phyloP scores from a whole-genome alignment of 495 filamentous ascomycete genomes.

The Diplogelasinospora grovesii region DNA sequence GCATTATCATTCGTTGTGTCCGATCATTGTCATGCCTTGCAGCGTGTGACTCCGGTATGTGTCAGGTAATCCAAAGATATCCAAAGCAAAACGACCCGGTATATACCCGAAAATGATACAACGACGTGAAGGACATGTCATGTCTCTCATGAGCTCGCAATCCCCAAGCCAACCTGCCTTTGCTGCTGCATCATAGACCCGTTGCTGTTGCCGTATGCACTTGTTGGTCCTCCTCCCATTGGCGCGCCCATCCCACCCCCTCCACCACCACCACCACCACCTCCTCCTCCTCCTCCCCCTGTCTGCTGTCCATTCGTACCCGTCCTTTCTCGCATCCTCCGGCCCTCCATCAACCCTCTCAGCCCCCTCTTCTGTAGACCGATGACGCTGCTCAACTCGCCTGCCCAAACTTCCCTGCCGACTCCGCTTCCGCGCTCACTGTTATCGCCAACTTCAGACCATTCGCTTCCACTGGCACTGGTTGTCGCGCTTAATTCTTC shows the following conservation, averaged over 20 bases:
- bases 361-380: constrained; percentile 91
- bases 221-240: neutral
- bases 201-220: too few relatives aligned
- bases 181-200: constrained; percentile 7
- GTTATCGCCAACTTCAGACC: constrained; percentile 39
- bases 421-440: constrained; percentile 24
- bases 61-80: too few relatives aligned
- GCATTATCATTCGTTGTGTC: too few relatives aligned
- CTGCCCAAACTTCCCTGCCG: constrained; percentile 65
- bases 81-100: too few relatives aligned
- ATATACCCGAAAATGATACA: too few relatives aligned
- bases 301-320: constrained; percentile 20
- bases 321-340: constrained; percentile 68
- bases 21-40: too few relatives aligned
- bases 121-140: too few relatives aligned
- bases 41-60: too few relatives aligned
- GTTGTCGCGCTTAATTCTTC: constrained; percentile 45
- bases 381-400: constrained; percentile 87
- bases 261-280: neutral
- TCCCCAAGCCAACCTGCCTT: constrained; percentile 17
- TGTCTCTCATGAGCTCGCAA: constrained; percentile 17
- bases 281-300: neutral
- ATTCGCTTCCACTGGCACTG: constrained; percentile 42
- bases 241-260: neutral
- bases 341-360: constrained; percentile 89